phyloP scores from a whole-genome alignment of 2,329 filamentous ascomycete genomes.

The Exophiala oligosperma region DNA sequence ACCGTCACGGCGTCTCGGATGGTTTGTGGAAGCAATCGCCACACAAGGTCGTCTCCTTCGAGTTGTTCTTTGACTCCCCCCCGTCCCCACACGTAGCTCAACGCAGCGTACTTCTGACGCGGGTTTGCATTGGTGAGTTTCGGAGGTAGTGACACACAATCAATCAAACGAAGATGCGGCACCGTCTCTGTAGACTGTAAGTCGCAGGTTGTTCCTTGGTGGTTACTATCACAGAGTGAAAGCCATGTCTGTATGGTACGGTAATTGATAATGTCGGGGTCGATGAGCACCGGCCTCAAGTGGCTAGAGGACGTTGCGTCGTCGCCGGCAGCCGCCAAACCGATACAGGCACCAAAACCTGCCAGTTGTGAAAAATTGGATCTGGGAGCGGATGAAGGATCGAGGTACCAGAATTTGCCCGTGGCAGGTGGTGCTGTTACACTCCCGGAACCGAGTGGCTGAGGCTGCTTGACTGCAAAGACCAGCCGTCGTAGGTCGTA shows the following conservation, averaged over 20 bases:
- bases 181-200: background rate
- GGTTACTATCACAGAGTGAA: background rate
- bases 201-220: background rate
- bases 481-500: slow-evolving; percentile 3
- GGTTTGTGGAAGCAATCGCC: slow-evolving; percentile 15
- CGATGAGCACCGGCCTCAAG: background rate
- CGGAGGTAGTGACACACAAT: background rate
- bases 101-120: slow-evolving; percentile 15
- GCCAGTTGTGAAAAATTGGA: background rate
- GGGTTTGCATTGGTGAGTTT: background rate
- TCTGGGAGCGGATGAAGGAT: background rate
- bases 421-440: background rate
- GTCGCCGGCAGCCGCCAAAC: background rate
- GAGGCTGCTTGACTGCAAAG: background rate
- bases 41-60: background rate
- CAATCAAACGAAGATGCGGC: background rate
- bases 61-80: slow-evolving; percentile 11
- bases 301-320: background rate
- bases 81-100: slow-evolving; percentile 27
- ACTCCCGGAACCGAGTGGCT: background rate
- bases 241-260: slow-evolving; percentile 1
- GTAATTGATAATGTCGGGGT: background rate
- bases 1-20: slow-evolving; percentile 26
- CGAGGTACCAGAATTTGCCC: slow-evolving; percentile 6
- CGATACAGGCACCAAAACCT: slow-evolving; percentile 1